Evolutionary conservation across 2,329 filamentous ascomycete genomes (phyloP).

Genomic region (Zelopaecilomyces penicillatus): DNA sequence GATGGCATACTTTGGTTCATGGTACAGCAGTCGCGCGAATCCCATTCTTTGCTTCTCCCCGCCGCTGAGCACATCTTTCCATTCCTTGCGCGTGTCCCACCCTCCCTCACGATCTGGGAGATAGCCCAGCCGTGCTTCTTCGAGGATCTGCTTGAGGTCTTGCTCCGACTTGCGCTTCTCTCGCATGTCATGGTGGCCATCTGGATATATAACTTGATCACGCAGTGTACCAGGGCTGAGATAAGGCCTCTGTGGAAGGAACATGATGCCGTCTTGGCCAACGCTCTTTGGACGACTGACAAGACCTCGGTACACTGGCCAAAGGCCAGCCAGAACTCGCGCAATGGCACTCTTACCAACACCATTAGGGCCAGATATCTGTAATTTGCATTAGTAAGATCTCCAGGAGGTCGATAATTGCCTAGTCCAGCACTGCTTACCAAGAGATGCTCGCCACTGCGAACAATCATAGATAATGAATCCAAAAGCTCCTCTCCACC

Average conservation of each 20-base stretch:
- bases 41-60: constrained; percentile 96
- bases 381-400: neutral
- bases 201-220: constrained; percentile 96
- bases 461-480: constrained; percentile 79
- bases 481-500: constrained; percentile 89
- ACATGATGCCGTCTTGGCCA: constrained; percentile 93
- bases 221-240: constrained; percentile 85
- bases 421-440: constrained; percentile 24
- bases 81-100: constrained; percentile 94
- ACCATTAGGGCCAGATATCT: constrained; percentile 89
- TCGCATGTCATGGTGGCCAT: constrained; percentile 90
- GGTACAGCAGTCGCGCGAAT: constrained; percentile 83
- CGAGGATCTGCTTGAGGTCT: constrained; percentile 69
- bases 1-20: constrained; percentile 89
- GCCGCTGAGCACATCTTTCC: constrained; percentile 96
- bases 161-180: constrained; percentile 68
- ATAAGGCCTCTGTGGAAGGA: constrained; percentile 89
- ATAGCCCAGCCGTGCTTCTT: constrained; percentile 80
- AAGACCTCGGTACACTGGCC: constrained; percentile 91
- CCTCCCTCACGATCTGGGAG: constrained; percentile 86
- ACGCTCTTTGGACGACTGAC: constrained; percentile 75
- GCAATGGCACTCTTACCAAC: constrained; percentile 87
- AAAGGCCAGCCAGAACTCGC: constrained; percentile 81
- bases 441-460: constrained; percentile 83
- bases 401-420: neutral